Base-by-base conservation (phyloP, 305 asterid genomes). In the Solanum hybrid region DNA sequence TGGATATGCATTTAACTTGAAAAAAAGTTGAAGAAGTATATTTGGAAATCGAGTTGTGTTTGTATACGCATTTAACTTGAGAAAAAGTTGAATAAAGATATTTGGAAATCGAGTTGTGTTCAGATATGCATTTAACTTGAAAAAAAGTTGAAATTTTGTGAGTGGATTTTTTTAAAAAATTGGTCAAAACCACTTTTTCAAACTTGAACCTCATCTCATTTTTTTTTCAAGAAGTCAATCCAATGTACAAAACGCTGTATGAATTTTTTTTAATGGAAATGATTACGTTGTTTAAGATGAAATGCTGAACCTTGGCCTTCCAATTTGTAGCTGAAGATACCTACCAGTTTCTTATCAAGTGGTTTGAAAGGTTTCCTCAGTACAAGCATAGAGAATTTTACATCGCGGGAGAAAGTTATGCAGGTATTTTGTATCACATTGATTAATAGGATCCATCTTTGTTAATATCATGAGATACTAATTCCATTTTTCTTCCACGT, bases 331-430 rank as follows among this genome's bases (percentile, higher is more conserved):
- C 98, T 38, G 95, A 94, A 91, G 98, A 96, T 90, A 90, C 97
- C 0, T 96, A 95, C 46, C 76, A 90, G 36, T 96, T 96, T 91
- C 94, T 96, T 88, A 89, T 94, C 71, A 92, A 91, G 89, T 96
- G 98, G 98, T 93, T 96, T 10, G 96, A 96, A 89, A 95, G 98
- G 92, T 96, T 95, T 91, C 98, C 98, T 32, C 94, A 93, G 86
- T 96, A 96, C 95, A 96, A 94, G 89, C 91, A 92, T 86, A 89
- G 98, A 88, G 96, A 94, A 13, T 93, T 96, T 86, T 96, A 93
- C 93, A 91, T 96, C 60, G 92, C 96, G 0, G 98, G 98, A 82
- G 98, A 96, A 93, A 95, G 98, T 90, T 96, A 96, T 91, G 98
- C 98, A 77, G 96, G 97, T 92, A 80, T 31, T 38, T 36, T 75